Evolutionary conservation across 768 basidiomycete genomes (phyloP), one percentile per base, ranked within the genome.

Genomic region (Erythrobasidium yunnanense): DNA sequence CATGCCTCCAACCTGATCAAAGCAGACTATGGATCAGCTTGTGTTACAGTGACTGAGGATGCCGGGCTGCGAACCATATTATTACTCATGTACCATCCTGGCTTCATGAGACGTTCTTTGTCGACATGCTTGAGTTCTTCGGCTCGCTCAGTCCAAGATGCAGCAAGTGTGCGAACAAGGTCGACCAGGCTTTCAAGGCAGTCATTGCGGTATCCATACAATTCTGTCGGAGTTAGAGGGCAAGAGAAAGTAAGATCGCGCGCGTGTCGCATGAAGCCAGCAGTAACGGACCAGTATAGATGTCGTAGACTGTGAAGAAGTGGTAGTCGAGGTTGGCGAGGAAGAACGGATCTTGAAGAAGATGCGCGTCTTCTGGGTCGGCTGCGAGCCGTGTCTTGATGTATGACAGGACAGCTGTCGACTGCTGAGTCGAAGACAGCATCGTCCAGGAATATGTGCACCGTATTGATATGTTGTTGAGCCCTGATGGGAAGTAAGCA

Each of bases 341-440:
- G 45, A 62, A 62, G 57, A 62, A 62, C 20, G 57, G 57, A 27
- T 62, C 57, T 30, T 62, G 57, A n/a, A 62, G 22, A 15, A 62
- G 42, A 3, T 23, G 46, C 23, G 22, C 22, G 25, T 25, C 45
- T 17, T 46, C 57, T 29, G 18, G 15, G 5, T 62, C 23, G 35
- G 22, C 42, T 20, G 45, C 22, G 42, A 62, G 38, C 11, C 42
- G 42, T 23, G 8, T 62, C 57, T 62, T 62, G 57, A 62, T 30
- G 45, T 49, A 62, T 5, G 45, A 20, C 22, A 62, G 30, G 38
- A 62, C 57, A 17, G 57, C 57, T 23, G 50, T 25, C 22, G 42
- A 17, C 57, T 62, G 57, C 42, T 62, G 57, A 25, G 42, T 33
- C 7, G 57, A 20, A 20, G 42, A 20, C 15, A 62, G 57, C 57